Conservation (phyloP, 2,329 filamentous ascomycete genomes). For the Alternaria viburni region DNA sequence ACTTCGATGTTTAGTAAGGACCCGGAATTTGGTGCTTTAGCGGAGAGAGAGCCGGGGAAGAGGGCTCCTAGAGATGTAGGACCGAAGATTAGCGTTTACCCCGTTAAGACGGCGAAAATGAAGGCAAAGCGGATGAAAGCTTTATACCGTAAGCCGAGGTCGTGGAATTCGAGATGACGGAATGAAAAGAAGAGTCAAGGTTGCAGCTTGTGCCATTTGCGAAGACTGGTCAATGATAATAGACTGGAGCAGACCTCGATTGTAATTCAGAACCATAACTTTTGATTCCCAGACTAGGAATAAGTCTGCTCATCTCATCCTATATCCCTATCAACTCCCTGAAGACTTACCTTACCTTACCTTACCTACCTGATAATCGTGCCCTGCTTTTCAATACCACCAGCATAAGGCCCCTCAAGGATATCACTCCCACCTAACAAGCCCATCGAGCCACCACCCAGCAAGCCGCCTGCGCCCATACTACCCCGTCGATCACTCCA, state of each 20-base stretch:
- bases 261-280: background rate
- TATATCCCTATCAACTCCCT: background rate
- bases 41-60: background rate
- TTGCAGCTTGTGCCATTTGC: background rate
- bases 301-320: background rate
- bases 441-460: conserved; percentile 31
- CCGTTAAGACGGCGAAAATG: background rate
- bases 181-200: background rate
- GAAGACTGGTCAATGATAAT: background rate
- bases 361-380: conserved; percentile 47
- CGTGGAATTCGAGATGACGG: background rate
- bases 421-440: conserved; percentile 83
- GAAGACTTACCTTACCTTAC: background rate
- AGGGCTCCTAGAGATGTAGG: background rate
- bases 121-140: background rate
- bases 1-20: background rate
- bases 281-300: background rate
- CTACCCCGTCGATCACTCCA: conserved; percentile 67
- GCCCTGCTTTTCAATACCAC: conserved; percentile 77
- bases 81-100: background rate
- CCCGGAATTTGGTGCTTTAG: background rate
- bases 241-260: background rate
- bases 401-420: conserved; percentile 69
- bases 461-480: conserved; percentile 61
- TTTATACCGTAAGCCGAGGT: background rate